Base-by-base conservation (phyloP, 371 early-diverging fungal genomes). In the Rhizopus stolonifer region DNA sequence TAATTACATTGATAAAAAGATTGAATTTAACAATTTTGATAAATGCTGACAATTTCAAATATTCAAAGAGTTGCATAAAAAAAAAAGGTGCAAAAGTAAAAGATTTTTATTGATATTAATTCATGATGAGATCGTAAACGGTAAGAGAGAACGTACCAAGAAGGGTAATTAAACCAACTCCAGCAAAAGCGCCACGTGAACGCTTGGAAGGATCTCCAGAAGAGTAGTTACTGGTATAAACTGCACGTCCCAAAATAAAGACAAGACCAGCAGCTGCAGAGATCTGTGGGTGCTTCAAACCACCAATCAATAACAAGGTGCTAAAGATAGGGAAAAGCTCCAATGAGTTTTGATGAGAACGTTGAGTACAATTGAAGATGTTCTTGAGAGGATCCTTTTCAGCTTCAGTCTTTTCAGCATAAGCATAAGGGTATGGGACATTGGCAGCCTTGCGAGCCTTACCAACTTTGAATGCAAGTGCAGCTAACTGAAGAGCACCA, bases 351-450 rank as follows among this genome's bases (percentile, higher is more conserved):
- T 85, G 88, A 68, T 88, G 88, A 25, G 80, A 83, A 44, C 88
- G 81, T 64, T 88, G 88, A 52, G 72, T 58, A 71, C 88, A 85
- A 71, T 85, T 84, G 70, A 86, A 86, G 34, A 80, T 36, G 54
- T 74, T 55, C 63, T 85, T 85, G 58, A 74, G 73, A 21, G 65
- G 67, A 53, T 82, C 80, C 50, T 72, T 72, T 55, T 82, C 80
- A 48, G 80, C 80, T 54, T 84, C 86, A 15, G 60, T 58, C 31
- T 64, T 72, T 9, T 80, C 80, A 46, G 83, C 87, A 56, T 88
- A 86, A 43, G 72, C 58, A 75, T 76, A 74, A 25, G 88, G 88
- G 61, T 83, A 81, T 5, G 85, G 83, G 3, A 86, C 79, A 1
- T 68, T 54, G 21, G 87, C 85, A 50, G 70, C 70, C 51, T 70